Evolutionary conservation across 78 protist genomes (phyloP).

Genomic region (Chrysochromulina tobinii): DNA sequence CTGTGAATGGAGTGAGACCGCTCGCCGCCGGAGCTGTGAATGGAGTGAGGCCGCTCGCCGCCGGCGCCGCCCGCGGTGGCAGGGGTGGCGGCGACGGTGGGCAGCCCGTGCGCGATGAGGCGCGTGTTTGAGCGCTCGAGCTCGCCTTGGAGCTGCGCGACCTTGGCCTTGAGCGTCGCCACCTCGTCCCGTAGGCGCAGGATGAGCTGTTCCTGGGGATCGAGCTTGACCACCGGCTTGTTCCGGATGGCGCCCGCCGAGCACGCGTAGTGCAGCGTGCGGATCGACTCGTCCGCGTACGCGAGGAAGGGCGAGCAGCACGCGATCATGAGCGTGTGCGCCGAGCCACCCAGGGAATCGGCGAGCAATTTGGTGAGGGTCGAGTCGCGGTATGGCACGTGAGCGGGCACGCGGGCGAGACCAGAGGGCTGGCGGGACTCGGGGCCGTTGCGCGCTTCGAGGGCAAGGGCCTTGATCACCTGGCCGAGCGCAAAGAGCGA

Average conservation of each 20-base stretch:
- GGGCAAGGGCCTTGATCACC: not conserved
- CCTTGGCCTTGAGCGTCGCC: not conserved
- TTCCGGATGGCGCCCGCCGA: conserved; percentile 1
- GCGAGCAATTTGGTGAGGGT: not conserved
- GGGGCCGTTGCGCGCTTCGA: not conserved
- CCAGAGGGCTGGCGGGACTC: not conserved
- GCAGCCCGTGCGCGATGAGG: not conserved
- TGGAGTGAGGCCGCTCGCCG: not conserved
- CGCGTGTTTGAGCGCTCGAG: not conserved
- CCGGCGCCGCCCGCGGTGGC: not conserved
- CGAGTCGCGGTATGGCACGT: not conserved
- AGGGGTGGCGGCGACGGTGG: too few species aligned
- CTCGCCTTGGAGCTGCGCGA: not conserved
- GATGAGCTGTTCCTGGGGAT: conserved; percentile 2
- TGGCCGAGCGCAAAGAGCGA: not conserved
- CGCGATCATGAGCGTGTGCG: conserved; percentile 18
- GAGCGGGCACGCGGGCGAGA: not conserved
- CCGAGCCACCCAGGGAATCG: not conserved
- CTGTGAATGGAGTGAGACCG: not conserved
- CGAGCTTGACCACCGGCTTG: not conserved
- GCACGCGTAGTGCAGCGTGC: conserved; percentile 1
- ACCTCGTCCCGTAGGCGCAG: not conserved
- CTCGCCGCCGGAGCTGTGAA: not conserved
- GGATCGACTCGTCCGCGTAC: not conserved
- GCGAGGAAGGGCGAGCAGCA: not conserved